Evolutionary conservation across 2,329 filamentous ascomycete species (phyloP).

Genomic region (Apiospora sp.): DNA sequence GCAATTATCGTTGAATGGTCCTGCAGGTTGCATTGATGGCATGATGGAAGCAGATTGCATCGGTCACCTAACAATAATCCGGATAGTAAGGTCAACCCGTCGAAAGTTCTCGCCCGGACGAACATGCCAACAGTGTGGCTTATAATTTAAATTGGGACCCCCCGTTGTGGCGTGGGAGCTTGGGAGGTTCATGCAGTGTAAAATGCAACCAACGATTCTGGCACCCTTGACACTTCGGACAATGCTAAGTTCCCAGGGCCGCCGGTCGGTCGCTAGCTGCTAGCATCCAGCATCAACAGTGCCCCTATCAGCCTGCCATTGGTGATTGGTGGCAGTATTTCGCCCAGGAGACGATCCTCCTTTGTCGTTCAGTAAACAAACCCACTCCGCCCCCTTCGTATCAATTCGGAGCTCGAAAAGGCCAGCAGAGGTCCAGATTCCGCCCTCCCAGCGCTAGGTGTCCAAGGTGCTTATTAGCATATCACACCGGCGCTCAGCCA

Average conservation of each 20-base stretch:
- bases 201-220: neutral
- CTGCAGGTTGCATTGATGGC: neutral
- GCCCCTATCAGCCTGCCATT: neutral
- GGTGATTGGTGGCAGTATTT: neutral
- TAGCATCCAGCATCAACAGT: neutral
- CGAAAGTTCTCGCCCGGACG: neutral
- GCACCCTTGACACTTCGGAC: neutral
- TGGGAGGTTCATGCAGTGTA: conserved; percentile 5
- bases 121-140: conserved; percentile 1
- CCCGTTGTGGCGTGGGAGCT: neutral
- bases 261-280: neutral
- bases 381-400: neutral
- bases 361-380: neutral
- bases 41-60: neutral
- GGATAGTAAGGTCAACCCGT: neutral
- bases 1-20: neutral
- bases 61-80: neutral
- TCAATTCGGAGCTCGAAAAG: neutral
- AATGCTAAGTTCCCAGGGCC: neutral
- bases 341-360: neutral
- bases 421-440: neutral
- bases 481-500: neutral
- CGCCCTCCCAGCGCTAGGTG: neutral
- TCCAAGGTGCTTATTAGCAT: neutral
- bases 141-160: neutral